Percentiles rank a stretch among this genome's conserved stretches.
Conservation (phyloP, 148 eudicot genomes). For the Chenopodium formosanum region DNA sequence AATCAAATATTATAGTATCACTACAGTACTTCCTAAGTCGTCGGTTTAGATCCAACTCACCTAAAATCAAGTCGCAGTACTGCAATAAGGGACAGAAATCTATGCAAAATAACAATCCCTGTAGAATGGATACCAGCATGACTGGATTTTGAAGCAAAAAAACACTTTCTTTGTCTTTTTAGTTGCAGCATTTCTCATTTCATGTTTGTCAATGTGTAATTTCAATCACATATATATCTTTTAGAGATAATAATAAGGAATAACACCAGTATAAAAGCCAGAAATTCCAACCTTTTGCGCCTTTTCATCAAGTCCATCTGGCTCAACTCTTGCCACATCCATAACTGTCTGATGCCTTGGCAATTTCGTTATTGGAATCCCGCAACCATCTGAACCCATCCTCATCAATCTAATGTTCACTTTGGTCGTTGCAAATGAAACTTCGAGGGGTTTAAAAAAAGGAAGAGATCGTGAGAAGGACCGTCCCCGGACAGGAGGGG, state of each 20-base stretch:
- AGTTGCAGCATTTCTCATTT: too few species aligned
- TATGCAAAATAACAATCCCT: too few species aligned
- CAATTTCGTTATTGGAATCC: conserved; percentile 25
- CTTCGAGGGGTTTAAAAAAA: conserved; percentile 18
- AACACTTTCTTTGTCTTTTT: too few species aligned
- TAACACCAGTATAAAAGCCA: not conserved
- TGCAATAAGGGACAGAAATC: not conserved
- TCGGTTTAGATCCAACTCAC: not conserved
- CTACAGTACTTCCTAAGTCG: not conserved
- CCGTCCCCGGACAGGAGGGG: conserved; percentile 23
- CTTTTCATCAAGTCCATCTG: conserved; percentile 40
- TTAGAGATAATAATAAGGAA: too few species aligned
- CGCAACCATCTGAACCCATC: conserved; percentile 18
- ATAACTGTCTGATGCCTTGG: conserved; percentile 22
- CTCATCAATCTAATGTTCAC: conserved; percentile 14
- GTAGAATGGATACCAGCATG: too few species aligned
- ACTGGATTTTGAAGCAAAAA: too few species aligned
- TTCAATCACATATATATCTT: not conserved
- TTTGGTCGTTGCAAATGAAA: conserved; percentile 23
- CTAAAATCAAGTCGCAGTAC: not conserved
- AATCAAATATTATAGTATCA: not conserved
- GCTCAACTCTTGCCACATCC: conserved; percentile 49
- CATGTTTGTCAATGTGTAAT: too few species aligned
- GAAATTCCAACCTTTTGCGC: conserved; percentile 44
- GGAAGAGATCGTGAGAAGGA: conserved; percentile 24